These are phyloP conservation scores for Penicillium angulare DNA, from an alignment of 495 filamentous ascomycete species.

Conservation along the genomic window DNA sequence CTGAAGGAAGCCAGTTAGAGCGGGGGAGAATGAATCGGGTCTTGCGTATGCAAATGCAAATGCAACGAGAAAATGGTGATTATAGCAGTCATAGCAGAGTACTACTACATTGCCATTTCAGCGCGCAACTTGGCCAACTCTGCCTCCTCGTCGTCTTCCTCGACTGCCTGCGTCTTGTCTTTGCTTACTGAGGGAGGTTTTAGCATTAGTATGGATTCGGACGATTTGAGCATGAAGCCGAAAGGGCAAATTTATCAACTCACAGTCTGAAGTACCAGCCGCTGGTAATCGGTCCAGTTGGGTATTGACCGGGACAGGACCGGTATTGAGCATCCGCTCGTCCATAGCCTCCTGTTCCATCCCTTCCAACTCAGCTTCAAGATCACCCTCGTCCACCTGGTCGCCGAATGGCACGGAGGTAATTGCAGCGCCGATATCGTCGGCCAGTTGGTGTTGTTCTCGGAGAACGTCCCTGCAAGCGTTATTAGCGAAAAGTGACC, in stretches of 20 bases:
- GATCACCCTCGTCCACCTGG: constrained; percentile 78
- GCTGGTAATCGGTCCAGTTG: constrained; percentile 70
- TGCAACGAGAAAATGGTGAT: neutral
- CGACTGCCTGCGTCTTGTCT: constrained; percentile 52
- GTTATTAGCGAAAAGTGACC: too few species aligned
- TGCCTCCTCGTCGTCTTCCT: constrained; percentile 90
- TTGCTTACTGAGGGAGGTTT: constrained; percentile 9
- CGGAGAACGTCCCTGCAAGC: constrained; percentile 78
- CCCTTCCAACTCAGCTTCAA: constrained; percentile 74
- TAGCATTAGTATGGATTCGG: neutral
- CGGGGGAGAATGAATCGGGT: too few species aligned
- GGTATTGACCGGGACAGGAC: constrained; percentile 69
- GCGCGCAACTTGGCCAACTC: constrained; percentile 92
- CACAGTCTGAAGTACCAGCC: constrained; percentile 70
- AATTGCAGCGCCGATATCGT: constrained; percentile 88
- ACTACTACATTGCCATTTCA: constrained; percentile 86
- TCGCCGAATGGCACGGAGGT: constrained; percentile 67
- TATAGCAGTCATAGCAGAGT: too few species aligned
- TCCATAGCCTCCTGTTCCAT: constrained; percentile 86
- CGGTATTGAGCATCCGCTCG: constrained; percentile 89
- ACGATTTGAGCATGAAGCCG: neutral
- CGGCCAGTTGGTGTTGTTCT: constrained; percentile 87
- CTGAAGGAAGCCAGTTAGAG: too few species aligned
- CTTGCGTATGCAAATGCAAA: too few species aligned
- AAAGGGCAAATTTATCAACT: constrained; percentile 29